Conservation (phyloP, 2,329 filamentous ascomycete species). For the Herpotrichia juniperi region DNA sequence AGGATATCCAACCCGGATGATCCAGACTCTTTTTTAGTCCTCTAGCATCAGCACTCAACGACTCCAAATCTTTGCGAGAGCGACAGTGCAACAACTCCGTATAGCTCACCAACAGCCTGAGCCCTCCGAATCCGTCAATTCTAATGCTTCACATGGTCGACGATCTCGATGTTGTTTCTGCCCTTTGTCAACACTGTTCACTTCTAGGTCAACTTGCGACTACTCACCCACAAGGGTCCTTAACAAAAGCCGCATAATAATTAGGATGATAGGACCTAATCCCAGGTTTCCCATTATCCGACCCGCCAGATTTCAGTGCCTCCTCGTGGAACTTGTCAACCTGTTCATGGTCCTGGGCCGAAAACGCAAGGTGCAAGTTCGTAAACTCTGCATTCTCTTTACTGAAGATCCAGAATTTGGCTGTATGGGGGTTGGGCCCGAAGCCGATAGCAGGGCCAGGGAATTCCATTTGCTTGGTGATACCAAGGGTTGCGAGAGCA, state of each 20-base stretch:
- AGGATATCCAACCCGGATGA: too few species aligned
- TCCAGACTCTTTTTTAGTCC: too few species aligned
- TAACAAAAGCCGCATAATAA: slow-evolving; percentile 35
- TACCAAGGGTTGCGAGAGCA: slow-evolving; percentile 33
- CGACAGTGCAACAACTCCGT: too few species aligned
- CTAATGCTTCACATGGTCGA: slow-evolving; percentile 19
- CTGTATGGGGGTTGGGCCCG: slow-evolving; percentile 13
- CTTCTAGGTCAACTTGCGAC: too few species aligned
- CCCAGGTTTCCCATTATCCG: slow-evolving; percentile 31
- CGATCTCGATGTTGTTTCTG: slow-evolving; percentile 31
- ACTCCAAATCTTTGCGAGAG: too few species aligned
- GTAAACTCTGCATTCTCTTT: slow-evolving; percentile 9
- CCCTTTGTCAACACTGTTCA: slow-evolving; percentile 1
- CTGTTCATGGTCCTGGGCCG: slow-evolving; percentile 16
- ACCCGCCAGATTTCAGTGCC: slow-evolving; percentile 30
- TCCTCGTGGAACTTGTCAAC: slow-evolving; percentile 29
- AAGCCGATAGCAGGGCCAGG: slow-evolving; percentile 20
- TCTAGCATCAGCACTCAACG: too few species aligned
- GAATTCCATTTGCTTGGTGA: slow-evolving; percentile 28
- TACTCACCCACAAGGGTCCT: slow-evolving; percentile 33
- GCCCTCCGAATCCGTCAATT: too few species aligned
- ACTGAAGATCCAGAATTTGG: slow-evolving; percentile 25
- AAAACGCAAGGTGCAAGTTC: slow-evolving; percentile 27
- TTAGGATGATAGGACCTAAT: slow-evolving; percentile 30
- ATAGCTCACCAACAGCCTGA: too few species aligned